Percentiles rank a stretch among this genome's conserved stretches.
These are phyloP conservation scores for Phytophthora lateralis DNA, from an alignment of 352 stramenopile genomes.

Conservation along the genomic window DNA sequence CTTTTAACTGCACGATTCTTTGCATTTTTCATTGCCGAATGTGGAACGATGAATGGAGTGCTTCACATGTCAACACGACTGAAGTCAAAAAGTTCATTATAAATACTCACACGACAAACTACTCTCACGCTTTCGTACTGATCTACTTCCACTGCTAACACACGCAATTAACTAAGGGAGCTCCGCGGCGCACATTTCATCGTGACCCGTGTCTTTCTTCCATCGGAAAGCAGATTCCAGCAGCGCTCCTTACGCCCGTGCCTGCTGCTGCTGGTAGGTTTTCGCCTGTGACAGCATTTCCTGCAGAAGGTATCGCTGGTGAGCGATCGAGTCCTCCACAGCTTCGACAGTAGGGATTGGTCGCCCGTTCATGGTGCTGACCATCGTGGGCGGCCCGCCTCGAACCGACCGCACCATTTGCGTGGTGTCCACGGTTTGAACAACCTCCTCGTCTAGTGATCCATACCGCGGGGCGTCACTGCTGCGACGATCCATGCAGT, in stretches of 20 bases:
- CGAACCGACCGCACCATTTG: slow-evolving; percentile 36
- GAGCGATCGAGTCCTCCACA: slow-evolving; percentile 68
- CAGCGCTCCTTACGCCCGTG: slow-evolving; percentile 21
- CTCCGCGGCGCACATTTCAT: slow-evolving; percentile 16
- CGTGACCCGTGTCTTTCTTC: slow-evolving; percentile 28
- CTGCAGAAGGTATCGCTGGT: slow-evolving; percentile 63
- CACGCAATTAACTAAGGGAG: slow-evolving; percentile 25
- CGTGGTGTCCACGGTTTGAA: slow-evolving; percentile 46
- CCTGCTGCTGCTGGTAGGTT: slow-evolving; percentile 39
- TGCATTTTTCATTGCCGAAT: neutral
- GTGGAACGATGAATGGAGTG: neutral
- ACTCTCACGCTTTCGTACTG: slow-evolving; percentile 10
- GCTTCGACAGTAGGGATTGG: slow-evolving; percentile 36
- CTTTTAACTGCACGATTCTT: too few species aligned
- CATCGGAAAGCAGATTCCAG: slow-evolving; percentile 26
- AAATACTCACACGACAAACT: slow-evolving; percentile 41
- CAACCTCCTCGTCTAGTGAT: slow-evolving; percentile 48
- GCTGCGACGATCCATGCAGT: slow-evolving; percentile 34
- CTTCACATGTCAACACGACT: neutral
- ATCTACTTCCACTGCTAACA: slow-evolving; percentile 26
- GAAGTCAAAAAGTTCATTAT: slow-evolving; percentile 33
- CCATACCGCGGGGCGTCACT: slow-evolving; percentile 32
- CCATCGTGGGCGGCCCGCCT: slow-evolving; percentile 9
- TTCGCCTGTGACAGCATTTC: slow-evolving; percentile 72
- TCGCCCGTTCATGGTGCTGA: slow-evolving; percentile 13